phyloP scores from a whole-genome alignment of 768 basidiomycete species.

The Phylloporus sp. region DNA sequence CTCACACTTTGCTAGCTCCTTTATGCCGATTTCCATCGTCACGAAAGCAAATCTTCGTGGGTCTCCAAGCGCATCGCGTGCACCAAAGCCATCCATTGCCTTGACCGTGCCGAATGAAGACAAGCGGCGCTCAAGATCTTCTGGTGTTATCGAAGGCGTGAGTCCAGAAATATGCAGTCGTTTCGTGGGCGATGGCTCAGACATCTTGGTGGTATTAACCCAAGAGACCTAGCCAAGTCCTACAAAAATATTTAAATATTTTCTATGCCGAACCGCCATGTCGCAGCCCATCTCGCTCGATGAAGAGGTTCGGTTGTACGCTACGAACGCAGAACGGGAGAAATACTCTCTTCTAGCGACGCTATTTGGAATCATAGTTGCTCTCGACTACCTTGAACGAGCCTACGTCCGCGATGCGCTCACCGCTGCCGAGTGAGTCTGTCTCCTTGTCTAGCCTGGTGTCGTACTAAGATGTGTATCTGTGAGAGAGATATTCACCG shows the following conservation, averaged over 20 bases:
- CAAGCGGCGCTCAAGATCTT: slow-evolving; percentile 56
- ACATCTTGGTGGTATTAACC: slow-evolving; percentile 6
- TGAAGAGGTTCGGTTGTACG: slow-evolving; percentile 89
- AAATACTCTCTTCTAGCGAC: slow-evolving; percentile 84
- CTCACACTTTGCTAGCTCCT: slow-evolving; percentile 64
- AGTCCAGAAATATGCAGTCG: slow-evolving; percentile 74
- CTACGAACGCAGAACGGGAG: slow-evolving; percentile 85
- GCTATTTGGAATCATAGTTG: slow-evolving; percentile 86
- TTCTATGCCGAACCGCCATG: slow-evolving; percentile 30
- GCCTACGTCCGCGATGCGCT: slow-evolving; percentile 95
- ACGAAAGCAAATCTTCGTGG: slow-evolving; percentile 72
- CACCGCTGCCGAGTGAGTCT: slow-evolving; percentile 80
- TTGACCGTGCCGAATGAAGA: slow-evolving; percentile 66
- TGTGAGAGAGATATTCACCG: slow-evolving; percentile 81
- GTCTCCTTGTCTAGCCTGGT: background rate
- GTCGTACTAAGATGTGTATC: slow-evolving; percentile 6
- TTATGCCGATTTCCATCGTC: slow-evolving; percentile 61
- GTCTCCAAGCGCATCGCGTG: slow-evolving; percentile 58
- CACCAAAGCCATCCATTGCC: slow-evolving; percentile 66
- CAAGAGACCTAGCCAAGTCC: slow-evolving; percentile 6
- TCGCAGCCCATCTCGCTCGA: slow-evolving; percentile 57
- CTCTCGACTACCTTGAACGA: slow-evolving; percentile 90
- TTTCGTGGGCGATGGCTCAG: slow-evolving; percentile 40
- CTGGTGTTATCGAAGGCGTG: slow-evolving; percentile 55
- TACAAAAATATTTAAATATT: background rate